These are phyloP conservation scores for Yamadazyma siamensis DNA, from an alignment of 1,139 yeast species.

Conservation along the genomic window DNA sequence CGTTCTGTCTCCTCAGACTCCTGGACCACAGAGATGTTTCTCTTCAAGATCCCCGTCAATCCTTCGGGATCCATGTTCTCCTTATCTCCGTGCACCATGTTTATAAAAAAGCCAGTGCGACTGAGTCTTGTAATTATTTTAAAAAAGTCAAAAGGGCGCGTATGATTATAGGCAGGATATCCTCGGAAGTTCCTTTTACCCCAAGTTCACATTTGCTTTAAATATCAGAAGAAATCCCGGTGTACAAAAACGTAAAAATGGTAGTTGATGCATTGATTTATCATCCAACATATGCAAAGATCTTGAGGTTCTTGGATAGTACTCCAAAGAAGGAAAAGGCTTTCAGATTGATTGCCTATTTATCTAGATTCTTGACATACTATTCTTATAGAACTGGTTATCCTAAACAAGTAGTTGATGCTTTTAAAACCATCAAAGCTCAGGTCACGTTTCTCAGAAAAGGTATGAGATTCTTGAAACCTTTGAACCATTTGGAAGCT, in stretches of 20 bases:
- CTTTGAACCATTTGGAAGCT: slow-evolving; percentile 67
- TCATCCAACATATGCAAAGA: slow-evolving; percentile 70
- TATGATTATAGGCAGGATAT: too few species aligned
- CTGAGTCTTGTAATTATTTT: neutral
- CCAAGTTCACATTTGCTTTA: slow-evolving; percentile 5
- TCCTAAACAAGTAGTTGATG: slow-evolving; percentile 45
- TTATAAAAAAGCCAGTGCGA: too few species aligned
- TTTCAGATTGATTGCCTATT: slow-evolving; percentile 77
- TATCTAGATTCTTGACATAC: slow-evolving; percentile 68
- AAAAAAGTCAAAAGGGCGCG: neutral
- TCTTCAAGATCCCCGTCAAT: slow-evolving; percentile 9
- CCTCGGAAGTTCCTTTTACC: slow-evolving; percentile 9
- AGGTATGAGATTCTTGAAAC: slow-evolving; percentile 82
- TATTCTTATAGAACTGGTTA: slow-evolving; percentile 62
- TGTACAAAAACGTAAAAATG: slow-evolving; percentile 28
- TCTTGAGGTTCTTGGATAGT: slow-evolving; percentile 62
- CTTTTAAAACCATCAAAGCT: slow-evolving; percentile 51
- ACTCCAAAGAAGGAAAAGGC: slow-evolving; percentile 69
- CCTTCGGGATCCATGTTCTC: slow-evolving; percentile 15
- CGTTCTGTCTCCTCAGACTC: slow-evolving; percentile 11
- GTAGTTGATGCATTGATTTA: slow-evolving; percentile 64
- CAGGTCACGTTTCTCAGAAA: slow-evolving; percentile 74
- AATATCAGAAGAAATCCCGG: too few species aligned
- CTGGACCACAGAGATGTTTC: neutral
- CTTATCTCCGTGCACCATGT: slow-evolving; percentile 10